These are phyloP conservation scores for Pythium brachiatum DNA, from an alignment of 352 stramenopile species.

Conservation along the genomic window DNA sequence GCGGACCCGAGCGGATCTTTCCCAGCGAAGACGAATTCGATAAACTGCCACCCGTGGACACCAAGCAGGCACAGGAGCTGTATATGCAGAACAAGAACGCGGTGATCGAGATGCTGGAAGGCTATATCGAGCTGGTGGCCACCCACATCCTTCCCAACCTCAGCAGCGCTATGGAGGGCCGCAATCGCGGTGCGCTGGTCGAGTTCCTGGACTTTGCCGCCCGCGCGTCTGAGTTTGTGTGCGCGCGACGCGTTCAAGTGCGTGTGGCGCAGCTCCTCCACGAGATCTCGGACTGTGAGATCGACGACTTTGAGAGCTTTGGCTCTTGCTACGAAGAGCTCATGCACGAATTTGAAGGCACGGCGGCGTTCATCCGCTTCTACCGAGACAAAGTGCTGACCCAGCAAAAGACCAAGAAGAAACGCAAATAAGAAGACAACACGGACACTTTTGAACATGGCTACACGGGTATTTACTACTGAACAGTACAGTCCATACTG, in stretches of 20 bases:
- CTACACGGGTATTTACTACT: conserved; percentile 14
- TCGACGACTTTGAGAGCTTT: conserved; percentile 44
- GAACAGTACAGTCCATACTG: neutral
- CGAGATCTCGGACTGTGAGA: conserved; percentile 45
- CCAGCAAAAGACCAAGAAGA: conserved; percentile 26
- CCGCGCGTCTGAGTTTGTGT: conserved; percentile 68
- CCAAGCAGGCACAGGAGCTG: conserved; percentile 41
- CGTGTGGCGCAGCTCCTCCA: conserved; percentile 57
- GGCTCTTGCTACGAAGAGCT: conserved; percentile 19
- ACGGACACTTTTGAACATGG: conserved; percentile 17
- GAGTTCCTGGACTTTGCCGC: conserved; percentile 69
- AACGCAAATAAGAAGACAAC: conserved; percentile 8
- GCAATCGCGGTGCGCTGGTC: conserved; percentile 49
- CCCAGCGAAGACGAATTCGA: conserved; percentile 50
- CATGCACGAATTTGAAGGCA: conserved; percentile 32
- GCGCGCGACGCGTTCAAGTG: conserved; percentile 60
- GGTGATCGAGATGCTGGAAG: conserved; percentile 69
- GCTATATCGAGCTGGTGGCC: conserved; percentile 53
- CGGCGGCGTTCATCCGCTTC: conserved; percentile 37
- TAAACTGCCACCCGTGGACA: conserved; percentile 58
- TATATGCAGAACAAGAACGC: conserved; percentile 63
- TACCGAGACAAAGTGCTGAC: conserved; percentile 28
- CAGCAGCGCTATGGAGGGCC: conserved; percentile 28
- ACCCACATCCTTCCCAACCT: conserved; percentile 54
- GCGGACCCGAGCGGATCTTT: conserved; percentile 35